Conservation (phyloP, 129 eudicot species). For the Lactuca saligna region DNA sequence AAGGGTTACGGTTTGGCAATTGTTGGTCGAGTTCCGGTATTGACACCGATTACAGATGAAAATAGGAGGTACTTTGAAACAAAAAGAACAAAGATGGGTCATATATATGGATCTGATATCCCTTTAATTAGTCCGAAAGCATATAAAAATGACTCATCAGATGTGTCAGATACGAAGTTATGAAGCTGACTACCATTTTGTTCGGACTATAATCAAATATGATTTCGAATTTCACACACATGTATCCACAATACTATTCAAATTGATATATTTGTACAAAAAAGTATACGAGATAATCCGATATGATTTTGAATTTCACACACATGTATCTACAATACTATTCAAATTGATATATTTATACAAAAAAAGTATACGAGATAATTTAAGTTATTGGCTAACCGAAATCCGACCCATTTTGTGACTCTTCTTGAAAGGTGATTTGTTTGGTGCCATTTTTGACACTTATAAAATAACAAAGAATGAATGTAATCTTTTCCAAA, state of each 20-base stretch:
- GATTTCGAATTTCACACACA: conserved; percentile 15
- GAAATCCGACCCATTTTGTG: too few relatives aligned
- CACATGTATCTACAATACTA: not conserved
- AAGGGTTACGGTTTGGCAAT: conserved; percentile 86
- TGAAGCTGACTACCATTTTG: not conserved
- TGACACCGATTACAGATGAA: conserved; percentile 80
- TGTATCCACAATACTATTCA: not conserved
- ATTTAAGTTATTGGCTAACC: too few relatives aligned
- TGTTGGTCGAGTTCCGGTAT: conserved; percentile 74
- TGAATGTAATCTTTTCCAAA: too few relatives aligned
- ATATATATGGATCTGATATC: conserved; percentile 63
- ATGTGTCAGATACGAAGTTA: conserved; percentile 11
- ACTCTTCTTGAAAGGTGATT: too few relatives aligned
- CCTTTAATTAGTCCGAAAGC: conserved; percentile 26
- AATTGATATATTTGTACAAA: not conserved
- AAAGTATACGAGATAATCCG: not conserved
- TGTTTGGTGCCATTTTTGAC: not conserved
- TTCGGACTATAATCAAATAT: conserved; percentile 5
- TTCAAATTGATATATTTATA: not conserved
- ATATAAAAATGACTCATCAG: conserved; percentile 13
- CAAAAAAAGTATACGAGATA: not conserved
- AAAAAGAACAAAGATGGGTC: conserved; percentile 88
- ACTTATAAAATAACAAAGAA: too few relatives aligned
- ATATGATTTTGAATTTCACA: conserved; percentile 9
- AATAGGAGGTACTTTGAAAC: conserved; percentile 82